Evolutionary conservation across 2,329 filamentous ascomycete species (phyloP).

Genomic region (Penicillium hordei): DNA sequence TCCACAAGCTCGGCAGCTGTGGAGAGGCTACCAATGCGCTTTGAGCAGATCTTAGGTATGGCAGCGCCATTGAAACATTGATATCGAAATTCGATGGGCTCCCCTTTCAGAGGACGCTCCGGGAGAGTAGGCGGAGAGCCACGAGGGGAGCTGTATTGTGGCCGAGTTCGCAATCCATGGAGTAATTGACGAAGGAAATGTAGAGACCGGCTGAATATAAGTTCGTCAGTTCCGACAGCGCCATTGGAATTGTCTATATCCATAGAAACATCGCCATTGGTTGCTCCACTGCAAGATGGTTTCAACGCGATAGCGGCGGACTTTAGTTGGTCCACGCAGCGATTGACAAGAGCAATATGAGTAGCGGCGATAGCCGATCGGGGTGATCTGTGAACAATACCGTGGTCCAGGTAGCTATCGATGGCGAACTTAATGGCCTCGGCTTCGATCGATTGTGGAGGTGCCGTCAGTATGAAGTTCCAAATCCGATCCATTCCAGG

Average conservation of each 20-base stretch:
- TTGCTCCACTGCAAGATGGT: conserved; percentile 45
- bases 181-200: conserved; percentile 68
- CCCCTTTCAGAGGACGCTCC: conserved; percentile 58
- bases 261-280: conserved; percentile 54
- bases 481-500: conserved; percentile 71
- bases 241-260: conserved; percentile 50
- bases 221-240: conserved; percentile 56
- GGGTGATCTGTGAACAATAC: conserved; percentile 43
- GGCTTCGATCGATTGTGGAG: conserved; percentile 64
- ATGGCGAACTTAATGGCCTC: conserved; percentile 70
- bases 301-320: conserved; percentile 61
- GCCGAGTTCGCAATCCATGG: conserved; percentile 50
- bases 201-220: conserved; percentile 67
- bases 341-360: conserved; percentile 69
- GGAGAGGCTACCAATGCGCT: conserved; percentile 69
- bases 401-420: conserved; percentile 65
- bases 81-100: conserved; percentile 67
- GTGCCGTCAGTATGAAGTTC: conserved; percentile 73
- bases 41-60: conserved; percentile 59
- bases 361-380: conserved; percentile 53
- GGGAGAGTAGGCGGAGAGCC: conserved; percentile 61
- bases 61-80: conserved; percentile 67
- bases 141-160: conserved; percentile 61
- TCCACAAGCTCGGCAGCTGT: conserved; percentile 69
- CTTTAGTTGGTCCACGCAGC: conserved; percentile 70